These are phyloP conservation scores for Hygrophila difformis DNA, from an alignment of 257 asterid genomes.

Conservation along the genomic window DNA sequence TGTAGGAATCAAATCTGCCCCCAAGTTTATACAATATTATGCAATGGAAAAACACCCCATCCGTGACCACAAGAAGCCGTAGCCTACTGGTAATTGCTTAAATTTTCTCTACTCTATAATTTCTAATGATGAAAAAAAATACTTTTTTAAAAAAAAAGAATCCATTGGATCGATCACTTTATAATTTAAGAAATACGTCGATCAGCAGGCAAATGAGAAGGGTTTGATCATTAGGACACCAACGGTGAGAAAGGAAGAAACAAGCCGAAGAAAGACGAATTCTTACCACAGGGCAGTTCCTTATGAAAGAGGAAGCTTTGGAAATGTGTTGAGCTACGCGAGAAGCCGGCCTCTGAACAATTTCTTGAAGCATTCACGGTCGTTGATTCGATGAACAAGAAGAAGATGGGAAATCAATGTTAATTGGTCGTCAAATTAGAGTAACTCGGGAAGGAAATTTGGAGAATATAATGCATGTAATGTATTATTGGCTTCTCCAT, in stretches of 20 bases:
- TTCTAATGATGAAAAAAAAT: no score
- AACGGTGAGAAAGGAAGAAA: conserved; percentile 36
- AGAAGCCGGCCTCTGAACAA: conserved; percentile 40
- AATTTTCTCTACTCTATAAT: no score
- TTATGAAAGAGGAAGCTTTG: conserved; percentile 53
- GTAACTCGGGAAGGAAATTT: no score
- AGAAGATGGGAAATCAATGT: no score
- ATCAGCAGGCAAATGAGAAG: conserved; percentile 26
- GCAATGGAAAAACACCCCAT: conserved; percentile 27
- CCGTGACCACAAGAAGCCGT: conserved; percentile 73
- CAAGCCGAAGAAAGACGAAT: conserved; percentile 70
- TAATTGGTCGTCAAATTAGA: no score
- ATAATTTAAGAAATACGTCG: background rate
- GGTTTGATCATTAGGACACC: conserved; percentile 16
- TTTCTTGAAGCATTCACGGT: conserved; percentile 47
- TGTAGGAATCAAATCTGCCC: conserved; percentile 78
- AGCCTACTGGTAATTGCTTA: conserved; percentile 33
- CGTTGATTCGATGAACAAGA: conserved; percentile 44
- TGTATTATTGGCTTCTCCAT: no score
- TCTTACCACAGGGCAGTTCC: conserved; percentile 55
- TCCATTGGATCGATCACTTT: background rate
- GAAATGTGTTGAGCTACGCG: conserved; percentile 44
- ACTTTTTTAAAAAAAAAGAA: background rate
- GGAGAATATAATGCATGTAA: no score
- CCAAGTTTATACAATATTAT: conserved; percentile 25